Evolutionary conservation across 2,329 filamentous ascomycete genomes (phyloP), one percentile per base, ranked within the genome.

Genomic region (Dactylellina parvicollis): DNA sequence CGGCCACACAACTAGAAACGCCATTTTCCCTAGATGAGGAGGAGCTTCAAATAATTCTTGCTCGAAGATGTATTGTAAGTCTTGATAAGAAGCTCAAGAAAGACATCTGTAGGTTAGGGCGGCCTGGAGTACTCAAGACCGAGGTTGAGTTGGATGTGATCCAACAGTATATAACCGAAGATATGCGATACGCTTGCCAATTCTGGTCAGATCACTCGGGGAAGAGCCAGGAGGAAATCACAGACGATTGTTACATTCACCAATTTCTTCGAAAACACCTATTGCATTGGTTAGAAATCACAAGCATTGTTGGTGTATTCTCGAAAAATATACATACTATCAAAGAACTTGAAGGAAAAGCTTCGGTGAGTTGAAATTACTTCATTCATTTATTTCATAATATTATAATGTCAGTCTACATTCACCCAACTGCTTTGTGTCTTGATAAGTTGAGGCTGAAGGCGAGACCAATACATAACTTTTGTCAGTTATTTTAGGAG

Each of bases 251-350:
- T 9, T 12, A 2, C 2, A 30, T 52, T 18, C 30, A 32, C 10
- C 3, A 3, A n/a, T 62, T 62, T 52, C 34, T 62, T 5, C 18
- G 16, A 26, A 22, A 22, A 14, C 57, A 62, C 22, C 34, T 62
- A 8, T 46, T 62, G 1, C 46, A 62, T 24, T 62, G 57, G 57
- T 32, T 62, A 2, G 57, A 62, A 16, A 18, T 32, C 8, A 32
- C 38, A 12, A 24, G 57, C 7, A 14, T 52, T 2, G 12, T 50
- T 22, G 46, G 32, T 0, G 22, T 49, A 8, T 10, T 28, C 2
- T 28, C 7, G 1, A 34, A 50, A 10, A 44, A n/a, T 28, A 30
- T 40, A 26, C 24, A 34, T 14, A 9, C 34, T 16, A 46, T 66
- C 7, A 57, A 40, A 16, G 50, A 38, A 4, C 22, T 66, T 12